Base-by-base conservation (phyloP, 345 rosid species). In the Moricandia moricandioides region DNA sequence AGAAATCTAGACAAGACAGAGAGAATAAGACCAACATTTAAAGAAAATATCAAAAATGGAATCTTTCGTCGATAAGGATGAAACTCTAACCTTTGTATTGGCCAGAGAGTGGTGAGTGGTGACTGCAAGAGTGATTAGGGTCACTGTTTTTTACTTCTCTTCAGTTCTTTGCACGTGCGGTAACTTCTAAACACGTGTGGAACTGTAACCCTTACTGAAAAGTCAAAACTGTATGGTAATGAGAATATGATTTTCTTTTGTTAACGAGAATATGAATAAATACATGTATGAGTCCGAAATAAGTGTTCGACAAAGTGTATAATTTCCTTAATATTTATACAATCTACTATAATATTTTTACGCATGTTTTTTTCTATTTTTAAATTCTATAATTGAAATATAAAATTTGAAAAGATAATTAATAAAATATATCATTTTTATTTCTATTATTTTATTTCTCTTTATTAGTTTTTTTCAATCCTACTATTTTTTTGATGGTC, bases 101-200 rank as follows among this genome's bases (percentile, higher is more conserved):
- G 60, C n/a, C 52, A 58, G 78, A 45, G 7, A 39, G 71, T 7
- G 39, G 14, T 0, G 24, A 21, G 31, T 29, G 31, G 73, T 33
- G 77, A 72, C 65, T 49, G 71, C 67, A 62, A 79, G 69, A 58
- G 73, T 66, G 73, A 71, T 71, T 78, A 78, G 81, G 81, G 78
- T 72, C 62, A 71, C 8, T 62, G 18, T 71, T 3, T 71, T 71
- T 45, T 60, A 18, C 6, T 63, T 6, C 66, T 47, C 16, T 52
- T 26, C 8, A 33, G 29, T 58, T 13, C 39, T 39, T 47, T 5
- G 62, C 31, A 67, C 79, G 79, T 75, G 62, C 68, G 62, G 30
- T 2, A 35, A 67, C 35, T 24, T 49, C 31, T 61, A 4, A 6
- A 67, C 68, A 26, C 54, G 73, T 37, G 67, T 51, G 54, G 73